Evolutionary conservation across 306 rosid species (phyloP).

Genomic region (Prunus dulcis): DNA sequence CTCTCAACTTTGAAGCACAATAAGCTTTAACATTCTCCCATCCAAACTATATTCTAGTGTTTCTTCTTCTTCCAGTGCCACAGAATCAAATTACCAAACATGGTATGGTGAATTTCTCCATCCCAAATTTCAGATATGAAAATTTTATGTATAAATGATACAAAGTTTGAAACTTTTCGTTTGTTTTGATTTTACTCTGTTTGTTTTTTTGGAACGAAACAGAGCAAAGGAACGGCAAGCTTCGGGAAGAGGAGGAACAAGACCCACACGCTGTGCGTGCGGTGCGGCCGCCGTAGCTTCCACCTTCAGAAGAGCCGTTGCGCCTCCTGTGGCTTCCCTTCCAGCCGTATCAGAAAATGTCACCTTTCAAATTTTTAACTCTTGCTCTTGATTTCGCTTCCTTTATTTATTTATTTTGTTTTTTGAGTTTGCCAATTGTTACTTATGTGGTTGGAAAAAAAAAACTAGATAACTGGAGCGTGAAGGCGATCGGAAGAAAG

Average conservation of each 20-base stretch:
- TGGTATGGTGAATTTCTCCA: background rate
- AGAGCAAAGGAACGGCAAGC: conserved; percentile 22
- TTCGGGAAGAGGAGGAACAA: conserved; percentile 29
- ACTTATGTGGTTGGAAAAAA: background rate
- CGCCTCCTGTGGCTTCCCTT: conserved; percentile 15
- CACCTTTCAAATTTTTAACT: background rate
- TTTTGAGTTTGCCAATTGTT: background rate
- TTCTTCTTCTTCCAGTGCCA: background rate
- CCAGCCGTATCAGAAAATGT: conserved; percentile 14
- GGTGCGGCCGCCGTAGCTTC: conserved; percentile 18
- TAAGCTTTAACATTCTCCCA: background rate
- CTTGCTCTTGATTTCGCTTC: no score
- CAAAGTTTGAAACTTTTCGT: background rate
- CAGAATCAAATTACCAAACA: background rate
- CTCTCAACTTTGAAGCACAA: background rate
- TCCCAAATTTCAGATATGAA: background rate
- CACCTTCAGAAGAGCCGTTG: conserved; percentile 26
- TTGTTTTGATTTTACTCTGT: conserved; percentile 1
- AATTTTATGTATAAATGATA: background rate
- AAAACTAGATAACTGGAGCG: background rate
- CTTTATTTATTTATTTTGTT: background rate
- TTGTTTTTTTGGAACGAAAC: background rate
- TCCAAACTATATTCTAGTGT: background rate
- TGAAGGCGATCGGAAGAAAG: conserved; percentile 1
- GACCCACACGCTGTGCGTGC: conserved; percentile 19